Evolutionary conservation across 2,329 filamentous ascomycete species (phyloP).

Genomic region (Orbilia ellipsospora): DNA sequence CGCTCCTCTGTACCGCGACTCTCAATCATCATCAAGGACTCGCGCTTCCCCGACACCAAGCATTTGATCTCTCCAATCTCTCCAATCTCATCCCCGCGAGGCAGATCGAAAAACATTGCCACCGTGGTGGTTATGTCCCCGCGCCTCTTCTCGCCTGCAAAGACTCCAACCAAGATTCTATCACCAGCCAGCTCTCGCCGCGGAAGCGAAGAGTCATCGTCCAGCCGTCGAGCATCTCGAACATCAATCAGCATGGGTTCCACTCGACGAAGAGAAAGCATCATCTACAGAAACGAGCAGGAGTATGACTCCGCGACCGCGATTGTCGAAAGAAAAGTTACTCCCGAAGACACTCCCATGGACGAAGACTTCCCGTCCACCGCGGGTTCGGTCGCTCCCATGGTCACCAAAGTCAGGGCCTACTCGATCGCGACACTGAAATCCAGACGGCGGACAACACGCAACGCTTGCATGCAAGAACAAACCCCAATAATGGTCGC

Average conservation of each 20-base stretch:
- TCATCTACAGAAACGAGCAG: constrained; percentile 53
- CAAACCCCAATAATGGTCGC: constrained; percentile 45
- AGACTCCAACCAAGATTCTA: constrained; percentile 47
- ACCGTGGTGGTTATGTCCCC: constrained; percentile 55
- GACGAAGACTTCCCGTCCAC: constrained; percentile 54
- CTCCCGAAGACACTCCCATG: constrained; percentile 40
- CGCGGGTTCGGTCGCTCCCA: constrained; percentile 44
- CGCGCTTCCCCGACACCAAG: constrained; percentile 50
- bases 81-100: constrained; percentile 33
- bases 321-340: constrained; percentile 34
- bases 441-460: constrained; percentile 31
- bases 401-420: constrained; percentile 49
- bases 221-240: constrained; percentile 44
- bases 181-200: constrained; percentile 47
- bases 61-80: constrained; percentile 48
- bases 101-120: constrained; percentile 34
- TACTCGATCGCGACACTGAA: constrained; percentile 49
- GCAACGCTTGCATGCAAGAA: constrained; percentile 34
- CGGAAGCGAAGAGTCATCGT: constrained; percentile 49
- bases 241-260: constrained; percentile 40
- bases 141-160: constrained; percentile 50
- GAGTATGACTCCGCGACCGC: constrained; percentile 53
- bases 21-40: constrained; percentile 54
- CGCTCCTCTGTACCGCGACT: constrained; percentile 52
- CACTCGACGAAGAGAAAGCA: constrained; percentile 46